phyloP scores from a whole-genome alignment of 305 asterid genomes.

The Salvia sclarea region DNA sequence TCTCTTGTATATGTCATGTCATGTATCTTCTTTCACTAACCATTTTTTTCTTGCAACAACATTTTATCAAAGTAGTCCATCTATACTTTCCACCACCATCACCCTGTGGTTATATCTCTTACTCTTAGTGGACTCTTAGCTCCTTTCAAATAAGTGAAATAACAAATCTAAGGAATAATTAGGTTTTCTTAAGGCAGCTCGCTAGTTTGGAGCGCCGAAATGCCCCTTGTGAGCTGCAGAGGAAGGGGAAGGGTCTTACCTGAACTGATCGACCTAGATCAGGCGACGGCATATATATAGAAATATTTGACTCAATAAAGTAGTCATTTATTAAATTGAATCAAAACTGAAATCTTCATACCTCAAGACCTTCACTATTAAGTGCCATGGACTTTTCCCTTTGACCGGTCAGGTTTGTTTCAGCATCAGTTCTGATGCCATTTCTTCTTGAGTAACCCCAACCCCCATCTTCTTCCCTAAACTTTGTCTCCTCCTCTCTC shows the following conservation, averaged over 20 bases:
- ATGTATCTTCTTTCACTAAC: background rate
- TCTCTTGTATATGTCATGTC: background rate
- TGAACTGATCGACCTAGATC: background rate
- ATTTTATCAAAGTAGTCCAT: background rate
- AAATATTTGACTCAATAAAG: background rate
- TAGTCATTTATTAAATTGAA: background rate
- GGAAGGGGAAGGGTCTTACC: background rate
- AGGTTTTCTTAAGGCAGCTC: background rate
- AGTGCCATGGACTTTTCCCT: constrained; percentile 84
- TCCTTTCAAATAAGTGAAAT: background rate
- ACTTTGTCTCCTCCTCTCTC: constrained; percentile 50
- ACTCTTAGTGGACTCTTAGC: background rate
- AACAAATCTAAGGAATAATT: background rate
- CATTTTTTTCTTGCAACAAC: background rate
- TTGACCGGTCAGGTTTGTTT: constrained; percentile 56
- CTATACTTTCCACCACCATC: background rate
- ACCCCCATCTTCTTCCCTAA: constrained; percentile 86
- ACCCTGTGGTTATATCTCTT: background rate
- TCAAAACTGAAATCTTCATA: constrained; percentile 30
- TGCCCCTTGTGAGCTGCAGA: background rate
- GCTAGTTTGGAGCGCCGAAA: background rate
- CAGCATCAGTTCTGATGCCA: constrained; percentile 57
- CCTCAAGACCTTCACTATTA: constrained; percentile 98
- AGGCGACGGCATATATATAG: background rate
- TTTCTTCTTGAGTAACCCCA: constrained; percentile 65